Base-by-base conservation (phyloP, 768 basidiomycete genomes). In the Mrakia gelida region DNA sequence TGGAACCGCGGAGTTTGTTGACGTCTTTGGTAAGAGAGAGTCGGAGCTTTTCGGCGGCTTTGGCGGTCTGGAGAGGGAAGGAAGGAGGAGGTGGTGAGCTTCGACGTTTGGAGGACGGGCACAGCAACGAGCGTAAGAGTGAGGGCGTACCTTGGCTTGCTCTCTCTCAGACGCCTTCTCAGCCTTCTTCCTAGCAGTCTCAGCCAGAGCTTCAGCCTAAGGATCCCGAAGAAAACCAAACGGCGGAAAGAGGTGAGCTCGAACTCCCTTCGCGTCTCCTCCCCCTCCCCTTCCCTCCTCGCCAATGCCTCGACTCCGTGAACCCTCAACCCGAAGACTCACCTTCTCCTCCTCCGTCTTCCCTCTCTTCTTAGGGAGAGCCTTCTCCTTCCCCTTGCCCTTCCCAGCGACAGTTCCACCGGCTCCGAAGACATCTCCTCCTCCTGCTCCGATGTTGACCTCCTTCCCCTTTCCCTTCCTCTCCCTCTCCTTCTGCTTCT, bases 1-100 rank as follows among this genome's bases (percentile, higher is more conserved):
- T 83, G 71, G 80, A 80, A 8, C 79, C 80, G 10, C 82, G 81
- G 0, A 83, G 78, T 81, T 83, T 75, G 71, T 84, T 84, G 67
- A 80, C 83, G 16, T 83, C 81, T 1, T 81, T 71, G 43, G 81
- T 21, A 16, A 52, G 49, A 13, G 49, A 15, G 49, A 21, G 16
- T 1, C 49, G 78, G 1, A 77, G 79, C 62, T 81, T 82, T 41
- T 71, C 52, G 28, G 80, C 79, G 21, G 79, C 80, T 56, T 80
- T 80, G 54, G 45, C 65, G 16, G 45, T 65, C 62, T 56, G 38
- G 56, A 15, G 16, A 34, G 28, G 23, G 28, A 45, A 28, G 43
- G 49, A 63, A 10, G n/a, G 26, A 28, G 3, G 34, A 62, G 59
- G 0, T 9, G 56, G 52, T 56, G 41, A 56, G 32, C 18, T 10